phyloP scores from a whole-genome alignment of 2,329 filamentous ascomycete genomes.

The Sarocladium oryzae region DNA sequence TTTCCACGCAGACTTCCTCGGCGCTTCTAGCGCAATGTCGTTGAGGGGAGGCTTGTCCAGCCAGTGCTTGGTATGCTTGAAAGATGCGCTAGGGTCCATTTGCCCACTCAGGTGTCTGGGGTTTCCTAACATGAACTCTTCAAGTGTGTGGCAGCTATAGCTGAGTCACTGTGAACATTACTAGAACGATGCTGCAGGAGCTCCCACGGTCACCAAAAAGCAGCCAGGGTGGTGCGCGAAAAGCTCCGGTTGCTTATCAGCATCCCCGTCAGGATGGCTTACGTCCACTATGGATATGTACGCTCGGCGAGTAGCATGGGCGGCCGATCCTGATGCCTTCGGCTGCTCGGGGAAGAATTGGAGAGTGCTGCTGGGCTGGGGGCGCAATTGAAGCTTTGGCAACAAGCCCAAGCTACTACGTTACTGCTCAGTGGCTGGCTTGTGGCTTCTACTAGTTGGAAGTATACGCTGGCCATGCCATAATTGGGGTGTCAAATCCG shows the following conservation, averaged over 20 bases:
- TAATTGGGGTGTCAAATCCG: not conserved
- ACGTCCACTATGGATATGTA: not conserved
- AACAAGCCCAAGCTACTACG: too few species aligned
- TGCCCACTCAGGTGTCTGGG: not conserved
- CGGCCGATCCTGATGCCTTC: too few species aligned
- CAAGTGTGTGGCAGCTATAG: not conserved
- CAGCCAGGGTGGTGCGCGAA: not conserved
- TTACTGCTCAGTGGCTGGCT: too few species aligned
- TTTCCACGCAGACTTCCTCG: constrained; percentile 11
- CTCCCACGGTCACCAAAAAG: not conserved
- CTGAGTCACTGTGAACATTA: not conserved
- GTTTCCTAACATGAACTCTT: not conserved
- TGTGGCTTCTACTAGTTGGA: not conserved
- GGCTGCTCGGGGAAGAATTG: too few species aligned
- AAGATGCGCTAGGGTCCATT: not conserved
- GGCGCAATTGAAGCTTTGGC: too few species aligned
- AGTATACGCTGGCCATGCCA: not conserved
- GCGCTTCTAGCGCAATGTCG: constrained; percentile 10
- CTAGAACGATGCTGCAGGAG: not conserved
- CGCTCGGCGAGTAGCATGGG: too few species aligned
- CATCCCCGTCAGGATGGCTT: not conserved
- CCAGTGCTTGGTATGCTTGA: constrained; percentile 7
- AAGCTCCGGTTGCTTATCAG: not conserved
- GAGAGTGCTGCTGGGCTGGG: too few species aligned
- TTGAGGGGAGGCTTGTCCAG: not conserved